These are phyloP conservation scores for Boletus huronensis DNA, from an alignment of 768 basidiomycete species.

Conservation along the genomic window DNA sequence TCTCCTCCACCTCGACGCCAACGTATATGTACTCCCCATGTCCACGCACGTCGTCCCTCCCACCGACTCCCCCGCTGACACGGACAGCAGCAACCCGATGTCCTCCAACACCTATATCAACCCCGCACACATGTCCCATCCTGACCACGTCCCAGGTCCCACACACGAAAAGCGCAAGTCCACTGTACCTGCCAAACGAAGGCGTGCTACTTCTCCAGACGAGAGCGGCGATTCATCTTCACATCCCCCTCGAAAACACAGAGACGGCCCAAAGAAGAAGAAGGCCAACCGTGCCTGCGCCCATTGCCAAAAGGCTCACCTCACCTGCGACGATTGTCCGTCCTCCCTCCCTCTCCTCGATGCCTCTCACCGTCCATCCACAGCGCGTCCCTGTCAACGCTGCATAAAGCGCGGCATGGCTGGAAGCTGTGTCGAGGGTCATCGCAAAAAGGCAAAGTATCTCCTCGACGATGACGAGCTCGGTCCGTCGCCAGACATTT, in stretches of 20 bases:
- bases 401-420: constrained; percentile 93
- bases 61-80: neutral
- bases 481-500: constrained; percentile 43
- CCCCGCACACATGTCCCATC: constrained; percentile 38
- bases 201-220: constrained; percentile 59
- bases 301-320: constrained; percentile 94
- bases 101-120: constrained; percentile 36
- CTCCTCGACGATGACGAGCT: constrained; percentile 92
- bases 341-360: constrained; percentile 19
- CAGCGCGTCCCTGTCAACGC: constrained; percentile 94
- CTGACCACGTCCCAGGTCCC: constrained; percentile 27
- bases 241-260: constrained; percentile 48
- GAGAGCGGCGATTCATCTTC: constrained; percentile 48
- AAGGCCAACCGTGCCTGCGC: constrained; percentile 92
- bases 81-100: neutral
- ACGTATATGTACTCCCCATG: constrained; percentile 13
- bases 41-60: constrained; percentile 5
- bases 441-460: constrained; percentile 98
- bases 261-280: constrained; percentile 88
- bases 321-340: constrained; percentile 98
- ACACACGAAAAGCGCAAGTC: constrained; percentile 38
- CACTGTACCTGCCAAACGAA: constrained; percentile 46
- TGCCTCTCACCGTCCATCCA: constrained; percentile 11
- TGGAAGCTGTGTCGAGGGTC: constrained; percentile 86
- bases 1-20: constrained; percentile 9